Evolutionary conservation across 2,329 filamentous ascomycete species (phyloP), one percentile per base, ranked within the genome.

Genomic region (Pseudogymnoascus sp.): DNA sequence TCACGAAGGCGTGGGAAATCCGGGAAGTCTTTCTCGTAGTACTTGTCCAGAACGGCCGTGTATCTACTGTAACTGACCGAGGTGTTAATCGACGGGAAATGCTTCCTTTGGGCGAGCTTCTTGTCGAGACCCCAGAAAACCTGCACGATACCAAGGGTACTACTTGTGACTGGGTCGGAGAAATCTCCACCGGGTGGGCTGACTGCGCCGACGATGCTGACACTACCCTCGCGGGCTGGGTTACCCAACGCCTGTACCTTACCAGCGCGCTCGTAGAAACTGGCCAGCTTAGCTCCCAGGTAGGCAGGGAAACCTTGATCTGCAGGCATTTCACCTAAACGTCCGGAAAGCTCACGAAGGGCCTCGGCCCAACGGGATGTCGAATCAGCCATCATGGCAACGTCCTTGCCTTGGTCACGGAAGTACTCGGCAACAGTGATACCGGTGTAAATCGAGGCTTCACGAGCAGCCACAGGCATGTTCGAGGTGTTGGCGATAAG

Each of bases 51-150:
- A 43, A 90, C 83, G 65, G 76, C 86, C 52, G 88, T 95, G 81
- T 99, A 99, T 81, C 99, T 99, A 83, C 88, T 93, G 85, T 99
- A 99, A 68, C 91, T 96, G 68, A 91, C 80, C 19, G 86, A 86
- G 7, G 94, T 97, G 82, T 99, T 99, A 81, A 99, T 92, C 33
- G 92, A 97, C 5, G 94, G 94, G 83, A 99, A 99, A 78, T 99
- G 94, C 81, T 99, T 99, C 72, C 94, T 88, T 80, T 97, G 94
- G 21, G 94, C 94, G 65, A 99, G 88, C 82, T 97, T 97, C 88
- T 99, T 97, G 83, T 99, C 94, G 60, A 97, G 84, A 83, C 94
- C 94, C 94, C 94, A 99, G 81, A 99, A 99, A 69, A 99, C 94
- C 76, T 99, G 94, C 72, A 99, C 94, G 73, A 99, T 99, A 84